phyloP scores from a whole-genome alignment of 129 eudicot species.

The Chrysanthemum lavandulifolium region DNA sequence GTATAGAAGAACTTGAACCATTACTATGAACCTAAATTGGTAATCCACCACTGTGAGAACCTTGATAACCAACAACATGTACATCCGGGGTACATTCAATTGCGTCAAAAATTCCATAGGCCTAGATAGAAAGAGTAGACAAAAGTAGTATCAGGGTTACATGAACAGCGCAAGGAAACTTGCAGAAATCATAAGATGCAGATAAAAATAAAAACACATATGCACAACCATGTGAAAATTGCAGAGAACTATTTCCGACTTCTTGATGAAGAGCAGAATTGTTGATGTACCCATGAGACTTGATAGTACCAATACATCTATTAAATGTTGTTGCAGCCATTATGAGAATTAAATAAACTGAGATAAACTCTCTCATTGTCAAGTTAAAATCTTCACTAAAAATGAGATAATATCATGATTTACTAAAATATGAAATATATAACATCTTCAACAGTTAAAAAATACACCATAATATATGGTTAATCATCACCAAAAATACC shows the following conservation, averaged over 20 bases:
- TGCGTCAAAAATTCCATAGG: constrained; percentile 70
- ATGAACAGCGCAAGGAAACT: constrained; percentile 1
- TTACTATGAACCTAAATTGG: constrained; percentile 44
- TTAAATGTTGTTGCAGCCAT: constrained; percentile 76
- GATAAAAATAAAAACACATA: not conserved
- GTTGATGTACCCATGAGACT: constrained; percentile 39
- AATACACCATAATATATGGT: not conserved
- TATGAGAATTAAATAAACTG: constrained; percentile 30
- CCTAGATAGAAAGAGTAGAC: constrained; percentile 27
- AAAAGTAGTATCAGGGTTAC: constrained; percentile 13
- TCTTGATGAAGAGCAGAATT: constrained; percentile 45
- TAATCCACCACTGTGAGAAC: constrained; percentile 52
- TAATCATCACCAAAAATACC: constrained; percentile 1
- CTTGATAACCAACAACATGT: constrained; percentile 51
- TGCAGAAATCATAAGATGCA: not conserved
- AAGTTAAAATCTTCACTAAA: too few species aligned
- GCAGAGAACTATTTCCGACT: constrained; percentile 35
- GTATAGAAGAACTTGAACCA: constrained; percentile 43
- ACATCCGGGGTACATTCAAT: constrained; percentile 49
- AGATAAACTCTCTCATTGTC: not conserved
- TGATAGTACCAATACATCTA: constrained; percentile 54
- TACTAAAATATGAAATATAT: too few species aligned
- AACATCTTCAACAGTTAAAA: not conserved
- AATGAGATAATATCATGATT: not conserved
- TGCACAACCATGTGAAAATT: too few species aligned